Evolutionary conservation across 805 yeast genomes (phyloP).

Genomic region (Lipomyces sp.): DNA sequence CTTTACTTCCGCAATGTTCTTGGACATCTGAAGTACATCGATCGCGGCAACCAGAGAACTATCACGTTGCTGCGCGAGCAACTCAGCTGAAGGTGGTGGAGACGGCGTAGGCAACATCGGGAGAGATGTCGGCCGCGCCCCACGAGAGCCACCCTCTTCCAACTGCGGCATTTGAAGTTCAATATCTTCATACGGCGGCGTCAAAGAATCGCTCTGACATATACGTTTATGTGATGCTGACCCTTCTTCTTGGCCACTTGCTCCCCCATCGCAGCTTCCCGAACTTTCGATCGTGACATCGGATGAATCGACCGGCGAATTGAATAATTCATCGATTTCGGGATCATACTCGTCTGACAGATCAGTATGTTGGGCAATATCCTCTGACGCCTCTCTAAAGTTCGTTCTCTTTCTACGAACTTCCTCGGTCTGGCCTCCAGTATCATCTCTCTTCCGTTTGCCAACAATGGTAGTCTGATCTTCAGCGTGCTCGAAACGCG

Average conservation of each 20-base stretch:
- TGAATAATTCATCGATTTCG: not conserved
- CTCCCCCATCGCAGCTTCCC: not conserved
- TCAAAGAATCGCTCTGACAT: not conserved
- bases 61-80: slow-evolving; percentile 8
- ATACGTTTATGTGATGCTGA: not conserved
- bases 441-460: not conserved
- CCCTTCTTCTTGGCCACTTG: not conserved
- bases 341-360: not conserved
- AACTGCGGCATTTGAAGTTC: not conserved
- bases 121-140: not conserved
- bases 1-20: slow-evolving; percentile 35
- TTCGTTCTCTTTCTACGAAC: not conserved
- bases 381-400: not conserved
- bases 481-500: not conserved
- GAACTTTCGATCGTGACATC: not conserved
- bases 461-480: not conserved
- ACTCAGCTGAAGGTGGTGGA: slow-evolving; percentile 10
- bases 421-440: not conserved
- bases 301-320: not conserved
- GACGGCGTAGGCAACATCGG: slow-evolving; percentile 7
- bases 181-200: not conserved
- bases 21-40: slow-evolving; percentile 6
- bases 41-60: not conserved
- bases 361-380: not conserved
- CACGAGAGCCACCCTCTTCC: not conserved